Conservation (phyloP, 2,329 filamentous ascomycete species). For the Sporothrix schenckii region DNA sequence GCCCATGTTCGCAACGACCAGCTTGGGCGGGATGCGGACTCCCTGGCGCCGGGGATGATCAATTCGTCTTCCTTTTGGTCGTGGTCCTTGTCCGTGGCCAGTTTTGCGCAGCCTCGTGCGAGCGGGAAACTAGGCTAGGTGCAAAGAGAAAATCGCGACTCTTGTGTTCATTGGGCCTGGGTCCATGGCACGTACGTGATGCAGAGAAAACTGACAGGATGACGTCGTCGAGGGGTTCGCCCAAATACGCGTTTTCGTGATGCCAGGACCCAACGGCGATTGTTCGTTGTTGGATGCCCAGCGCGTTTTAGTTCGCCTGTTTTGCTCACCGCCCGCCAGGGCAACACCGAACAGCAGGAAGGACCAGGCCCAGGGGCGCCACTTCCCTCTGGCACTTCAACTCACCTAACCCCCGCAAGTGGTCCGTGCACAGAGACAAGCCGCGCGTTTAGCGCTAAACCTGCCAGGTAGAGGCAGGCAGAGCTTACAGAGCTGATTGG, state of each 20-base stretch:
- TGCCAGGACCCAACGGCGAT: conserved; percentile 1
- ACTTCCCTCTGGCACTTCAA: not conserved
- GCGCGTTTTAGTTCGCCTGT: not conserved
- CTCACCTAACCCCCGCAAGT: conserved; percentile 29
- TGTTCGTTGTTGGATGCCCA: not conserved
- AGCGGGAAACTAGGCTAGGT: not conserved
- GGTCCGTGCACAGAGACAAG: conserved; percentile 26
- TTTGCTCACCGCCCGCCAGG: conserved; percentile 16
- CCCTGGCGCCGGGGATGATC: not conserved
- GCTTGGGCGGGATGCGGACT: not conserved
- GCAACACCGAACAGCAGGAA: not conserved
- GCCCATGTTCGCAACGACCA: conserved; percentile 28
- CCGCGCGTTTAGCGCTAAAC: conserved; percentile 31
- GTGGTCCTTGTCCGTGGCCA: not conserved
- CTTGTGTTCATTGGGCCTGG: not conserved
- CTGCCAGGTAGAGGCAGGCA: conserved; percentile 5
- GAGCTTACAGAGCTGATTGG: conserved; percentile 20
- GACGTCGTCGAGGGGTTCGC: not conserved
- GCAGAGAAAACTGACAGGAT: not conserved
- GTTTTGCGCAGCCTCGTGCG: conserved; percentile 7
- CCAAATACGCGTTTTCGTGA: conserved; percentile 12
- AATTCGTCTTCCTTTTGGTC: not conserved
- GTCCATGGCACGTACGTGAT: not conserved
- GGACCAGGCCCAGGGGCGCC: not conserved
- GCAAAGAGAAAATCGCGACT: no score